phyloP scores from a whole-genome alignment of 2,329 filamentous ascomycete genomes.

The Phaeosphaeriaceae sp. region DNA sequence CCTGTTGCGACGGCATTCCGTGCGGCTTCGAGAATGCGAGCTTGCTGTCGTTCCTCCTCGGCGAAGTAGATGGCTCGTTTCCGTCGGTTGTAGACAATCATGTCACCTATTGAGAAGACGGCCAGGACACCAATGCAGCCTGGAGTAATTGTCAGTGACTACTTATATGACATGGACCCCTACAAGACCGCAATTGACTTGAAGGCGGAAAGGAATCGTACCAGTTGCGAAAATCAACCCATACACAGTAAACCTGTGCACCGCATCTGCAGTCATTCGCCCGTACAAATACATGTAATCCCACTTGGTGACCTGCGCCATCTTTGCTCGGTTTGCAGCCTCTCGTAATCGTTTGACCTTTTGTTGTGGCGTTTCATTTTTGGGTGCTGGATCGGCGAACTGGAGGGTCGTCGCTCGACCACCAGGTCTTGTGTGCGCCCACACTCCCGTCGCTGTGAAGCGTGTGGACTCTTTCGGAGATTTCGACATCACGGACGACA shows the following conservation, averaged over 20 bases:
- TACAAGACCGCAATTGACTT: constrained; percentile 16
- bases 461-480: constrained; percentile 81
- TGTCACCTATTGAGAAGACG: constrained; percentile 69
- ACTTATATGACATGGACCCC: background rate
- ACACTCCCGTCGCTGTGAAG: constrained; percentile 74
- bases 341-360: constrained; percentile 60
- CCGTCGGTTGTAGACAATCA: constrained; percentile 71
- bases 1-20: constrained; percentile 52
- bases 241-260: constrained; percentile 66
- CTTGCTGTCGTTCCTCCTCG: constrained; percentile 56
- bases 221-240: constrained; percentile 68
- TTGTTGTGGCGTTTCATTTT: constrained; percentile 61
- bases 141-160: constrained; percentile 32
- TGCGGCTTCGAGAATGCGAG: constrained; percentile 53
- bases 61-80: constrained; percentile 68
- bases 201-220: constrained; percentile 41
- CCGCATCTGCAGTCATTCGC: constrained; percentile 60
- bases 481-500: constrained; percentile 59
- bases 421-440: constrained; percentile 70
- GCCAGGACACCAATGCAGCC: constrained; percentile 68
- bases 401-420: constrained; percentile 50
- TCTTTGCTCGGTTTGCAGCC: constrained; percentile 55
- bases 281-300: constrained; percentile 55
- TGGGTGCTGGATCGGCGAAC: constrained; percentile 50
- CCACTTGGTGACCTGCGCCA: constrained; percentile 59